Evolutionary conservation across 768 basidiomycete species (phyloP), one percentile per base, ranked within the genome.

Genomic region (Floccularia luteovirens): DNA sequence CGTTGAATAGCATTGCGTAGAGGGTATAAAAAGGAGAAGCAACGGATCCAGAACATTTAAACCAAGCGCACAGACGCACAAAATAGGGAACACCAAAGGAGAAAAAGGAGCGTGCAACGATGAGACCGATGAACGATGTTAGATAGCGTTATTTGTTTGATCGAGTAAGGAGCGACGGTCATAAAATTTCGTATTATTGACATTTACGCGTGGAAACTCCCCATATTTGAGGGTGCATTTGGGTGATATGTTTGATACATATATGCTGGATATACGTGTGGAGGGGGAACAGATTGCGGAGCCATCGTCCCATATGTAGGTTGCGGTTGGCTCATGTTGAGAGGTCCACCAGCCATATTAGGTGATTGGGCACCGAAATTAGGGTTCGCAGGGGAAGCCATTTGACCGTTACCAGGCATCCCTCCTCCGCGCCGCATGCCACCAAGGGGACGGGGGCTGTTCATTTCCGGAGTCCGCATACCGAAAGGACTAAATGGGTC

Each of bases 171-270:
- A 63, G 58, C 52, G 53, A 52, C 51, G 62, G 75, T 75, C 51
- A 76, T 56, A 69, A 49, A 48, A 21, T 48, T 56, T 69, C 69
- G 58, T 70, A 51, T 38, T 31, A 49, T 41, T 50, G 52, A 51
- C 58, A 45, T 62, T 79, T 67, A 82, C 48, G 72, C 59, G 58
- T 79, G 79, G 73, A 80, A 90, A 38, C 81, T 56, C 53, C 86
- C 84, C 79, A 88, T 83, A 60, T 83, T 82, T 25, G 61, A 54
- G 48, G 76, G 75, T 16, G 79, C 75, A 48, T 74, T 79, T 62
- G 84, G 81, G 58, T 83, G 83, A 61, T 89, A 89, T 57, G 83
- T 68, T 62, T 82, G 81, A 56, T 87, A 87, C 83, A 88, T 80
- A 67, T 88, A 89, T 43, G 79, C 72, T 60, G 84, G 79, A 57